Evolutionary conservation across 1,284 basidiomycete species (phyloP).

Genomic region (Malassezia restricta): DNA sequence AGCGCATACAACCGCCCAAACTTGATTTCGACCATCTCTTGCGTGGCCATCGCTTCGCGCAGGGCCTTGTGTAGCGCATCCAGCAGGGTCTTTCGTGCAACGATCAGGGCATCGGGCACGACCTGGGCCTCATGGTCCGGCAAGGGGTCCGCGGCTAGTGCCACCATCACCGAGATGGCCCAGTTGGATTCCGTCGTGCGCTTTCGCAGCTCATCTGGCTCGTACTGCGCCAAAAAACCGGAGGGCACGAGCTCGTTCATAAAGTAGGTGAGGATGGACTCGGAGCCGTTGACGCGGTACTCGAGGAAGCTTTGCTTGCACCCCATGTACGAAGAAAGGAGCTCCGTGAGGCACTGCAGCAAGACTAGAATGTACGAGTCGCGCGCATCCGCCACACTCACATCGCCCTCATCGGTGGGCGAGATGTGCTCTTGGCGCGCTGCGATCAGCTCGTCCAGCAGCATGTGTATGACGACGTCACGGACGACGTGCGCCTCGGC

Average conservation of each 20-base stretch:
- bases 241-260: constrained; percentile 41
- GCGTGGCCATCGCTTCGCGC: constrained; percentile 59
- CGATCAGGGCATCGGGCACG: constrained; percentile 60
- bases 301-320: constrained; percentile 81
- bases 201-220: constrained; percentile 35
- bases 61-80: constrained; percentile 76
- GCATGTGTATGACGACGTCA: constrained; percentile 56
- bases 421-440: neutral
- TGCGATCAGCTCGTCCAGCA: constrained; percentile 41
- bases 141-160: constrained; percentile 73
- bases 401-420: constrained; percentile 9
- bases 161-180: constrained; percentile 82
- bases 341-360: constrained; percentile 81
- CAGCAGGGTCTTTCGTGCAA: constrained; percentile 75
- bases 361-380: constrained; percentile 69
- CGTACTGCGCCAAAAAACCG: constrained; percentile 37
- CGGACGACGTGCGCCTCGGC: neutral
- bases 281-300: constrained; percentile 53
- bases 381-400: constrained; percentile 20
- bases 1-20: constrained; percentile 83
- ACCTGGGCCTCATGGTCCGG: constrained; percentile 51
- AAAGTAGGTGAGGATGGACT: constrained; percentile 28
- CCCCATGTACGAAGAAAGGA: constrained; percentile 79
- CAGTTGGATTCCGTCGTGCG: constrained; percentile 51
- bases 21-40: constrained; percentile 61